Conservation (phyloP, 2,329 filamentous ascomycete species). For the Plenodomus biglobosus region DNA sequence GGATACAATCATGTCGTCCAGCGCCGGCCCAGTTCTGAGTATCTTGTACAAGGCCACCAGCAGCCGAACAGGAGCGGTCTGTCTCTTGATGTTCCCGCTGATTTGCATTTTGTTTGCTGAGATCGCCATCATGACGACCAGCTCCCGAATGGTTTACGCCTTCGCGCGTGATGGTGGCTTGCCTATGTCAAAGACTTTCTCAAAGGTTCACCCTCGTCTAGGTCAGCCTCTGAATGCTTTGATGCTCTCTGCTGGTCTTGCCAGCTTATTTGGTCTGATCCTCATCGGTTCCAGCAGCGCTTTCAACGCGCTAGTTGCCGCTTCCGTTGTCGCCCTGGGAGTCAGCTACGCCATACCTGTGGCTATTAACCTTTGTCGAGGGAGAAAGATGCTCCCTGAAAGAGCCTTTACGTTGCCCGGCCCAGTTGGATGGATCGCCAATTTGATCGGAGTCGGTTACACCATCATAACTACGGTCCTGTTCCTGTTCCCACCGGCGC, state of each 20-base stretch:
- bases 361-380: conserved; percentile 67
- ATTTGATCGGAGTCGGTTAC: conserved; percentile 63
- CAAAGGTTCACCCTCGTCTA: conserved; percentile 61
- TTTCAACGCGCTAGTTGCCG: conserved; percentile 71
- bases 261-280: conserved; percentile 69
- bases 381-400: conserved; percentile 64
- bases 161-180: conserved; percentile 69
- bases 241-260: conserved; percentile 60
- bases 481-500: conserved; percentile 71
- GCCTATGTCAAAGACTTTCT: conserved; percentile 62
- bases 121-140: conserved; percentile 66
- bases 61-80: conserved; percentile 63
- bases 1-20: conserved; percentile 56
- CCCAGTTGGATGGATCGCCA: conserved; percentile 61
- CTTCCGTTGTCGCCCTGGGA: conserved; percentile 70
- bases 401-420: conserved; percentile 60
- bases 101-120: conserved; percentile 66
- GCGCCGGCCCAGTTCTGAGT: conserved; percentile 61
- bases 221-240: conserved; percentile 68
- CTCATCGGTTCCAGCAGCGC: conserved; percentile 68
- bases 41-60: conserved; percentile 65
- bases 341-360: conserved; percentile 75
- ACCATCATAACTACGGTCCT: conserved; percentile 71
- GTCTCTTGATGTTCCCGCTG: conserved; percentile 67
- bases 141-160: conserved; percentile 66